Evolutionary conservation across 2,329 filamentous ascomycete genomes (phyloP).

Genomic region (Fusarium newnesense): DNA sequence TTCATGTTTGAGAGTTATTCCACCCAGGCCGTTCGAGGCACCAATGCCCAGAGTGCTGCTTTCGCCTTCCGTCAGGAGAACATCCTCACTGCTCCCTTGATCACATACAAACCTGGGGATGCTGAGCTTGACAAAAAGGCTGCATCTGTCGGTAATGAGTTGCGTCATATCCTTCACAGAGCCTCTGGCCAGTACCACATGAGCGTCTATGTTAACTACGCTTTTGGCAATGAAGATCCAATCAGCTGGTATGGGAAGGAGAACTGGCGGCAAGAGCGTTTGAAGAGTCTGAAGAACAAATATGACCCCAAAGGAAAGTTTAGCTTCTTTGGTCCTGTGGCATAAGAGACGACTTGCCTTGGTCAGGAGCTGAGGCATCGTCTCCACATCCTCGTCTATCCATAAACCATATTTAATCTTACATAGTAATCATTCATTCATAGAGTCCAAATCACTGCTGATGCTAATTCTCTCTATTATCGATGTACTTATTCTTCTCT

Average conservation of each 20-base stretch:
- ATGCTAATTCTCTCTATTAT: neutral
- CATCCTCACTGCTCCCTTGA: constrained; percentile 36
- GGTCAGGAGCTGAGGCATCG: too few species aligned
- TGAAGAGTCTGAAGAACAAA: constrained; percentile 58
- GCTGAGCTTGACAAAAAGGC: constrained; percentile 25
- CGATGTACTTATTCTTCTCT: neutral
- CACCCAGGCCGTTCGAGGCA: constrained; percentile 48
- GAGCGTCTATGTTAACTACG: constrained; percentile 61
- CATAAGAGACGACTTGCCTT: constrained; percentile 1
- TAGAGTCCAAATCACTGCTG: fast-evolving
- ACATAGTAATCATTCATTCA: neutral
- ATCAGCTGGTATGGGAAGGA: constrained; percentile 60
- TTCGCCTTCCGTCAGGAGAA: constrained; percentile 41
- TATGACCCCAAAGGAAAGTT: constrained; percentile 60
- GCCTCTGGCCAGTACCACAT: constrained; percentile 17
- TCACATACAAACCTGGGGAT: constrained; percentile 35
- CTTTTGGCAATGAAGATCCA: constrained; percentile 57
- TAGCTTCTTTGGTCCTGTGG: constrained; percentile 55
- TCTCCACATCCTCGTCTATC: neutral
- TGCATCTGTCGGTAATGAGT: constrained; percentile 24
- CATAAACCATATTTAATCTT: neutral
- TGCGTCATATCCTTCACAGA: constrained; percentile 31
- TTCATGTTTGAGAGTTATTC: constrained; percentile 69
- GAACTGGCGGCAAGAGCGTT: constrained; percentile 57
- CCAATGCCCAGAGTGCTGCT: constrained; percentile 3